Evolutionary conservation across 441 rosid species (phyloP).

Genomic region (Jatropha podagrica): DNA sequence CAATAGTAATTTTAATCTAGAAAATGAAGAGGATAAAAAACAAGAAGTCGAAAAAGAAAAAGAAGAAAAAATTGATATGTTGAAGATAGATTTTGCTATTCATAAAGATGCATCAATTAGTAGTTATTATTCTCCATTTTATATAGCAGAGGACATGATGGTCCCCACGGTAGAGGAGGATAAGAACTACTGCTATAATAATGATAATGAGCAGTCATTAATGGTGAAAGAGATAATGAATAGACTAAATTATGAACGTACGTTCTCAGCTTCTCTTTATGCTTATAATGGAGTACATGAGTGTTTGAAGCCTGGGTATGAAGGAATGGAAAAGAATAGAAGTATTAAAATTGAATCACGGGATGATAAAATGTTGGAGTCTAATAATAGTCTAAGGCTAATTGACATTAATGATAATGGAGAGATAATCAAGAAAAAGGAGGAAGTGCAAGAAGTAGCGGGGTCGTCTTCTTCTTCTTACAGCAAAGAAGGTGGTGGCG

Average conservation of each 20-base stretch:
- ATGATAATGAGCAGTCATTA: slow-evolving; percentile 17
- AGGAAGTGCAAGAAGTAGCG: slow-evolving; percentile 10
- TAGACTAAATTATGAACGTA: slow-evolving; percentile 36
- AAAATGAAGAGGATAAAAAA: background rate
- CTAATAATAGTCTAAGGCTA: too few relatives aligned
- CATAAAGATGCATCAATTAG: slow-evolving; percentile 19
- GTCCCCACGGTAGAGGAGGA: slow-evolving; percentile 23
- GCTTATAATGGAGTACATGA: slow-evolving; percentile 49
- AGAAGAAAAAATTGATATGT: slow-evolving; percentile 19
- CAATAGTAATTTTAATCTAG: background rate
- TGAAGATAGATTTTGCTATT: slow-evolving; percentile 27
- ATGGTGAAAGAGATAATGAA: slow-evolving; percentile 31
- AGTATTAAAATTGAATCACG: too few relatives aligned
- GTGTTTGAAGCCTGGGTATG: slow-evolving; percentile 26
- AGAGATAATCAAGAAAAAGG: background rate
- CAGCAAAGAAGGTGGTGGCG: slow-evolving; percentile 19
- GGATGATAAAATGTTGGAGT: too few relatives aligned
- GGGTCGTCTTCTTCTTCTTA: slow-evolving; percentile 22
- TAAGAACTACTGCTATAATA: background rate
- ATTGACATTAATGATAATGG: background rate
- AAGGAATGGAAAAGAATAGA: slow-evolving; percentile 3
- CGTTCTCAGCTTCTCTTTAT: slow-evolving; percentile 50
- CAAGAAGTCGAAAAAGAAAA: background rate
- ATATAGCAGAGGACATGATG: slow-evolving; percentile 46
- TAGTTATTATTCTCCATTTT: slow-evolving; percentile 34